Conservation (phyloP, 371 early-diverging fungal species). For the Coemansia sp. region DNA sequence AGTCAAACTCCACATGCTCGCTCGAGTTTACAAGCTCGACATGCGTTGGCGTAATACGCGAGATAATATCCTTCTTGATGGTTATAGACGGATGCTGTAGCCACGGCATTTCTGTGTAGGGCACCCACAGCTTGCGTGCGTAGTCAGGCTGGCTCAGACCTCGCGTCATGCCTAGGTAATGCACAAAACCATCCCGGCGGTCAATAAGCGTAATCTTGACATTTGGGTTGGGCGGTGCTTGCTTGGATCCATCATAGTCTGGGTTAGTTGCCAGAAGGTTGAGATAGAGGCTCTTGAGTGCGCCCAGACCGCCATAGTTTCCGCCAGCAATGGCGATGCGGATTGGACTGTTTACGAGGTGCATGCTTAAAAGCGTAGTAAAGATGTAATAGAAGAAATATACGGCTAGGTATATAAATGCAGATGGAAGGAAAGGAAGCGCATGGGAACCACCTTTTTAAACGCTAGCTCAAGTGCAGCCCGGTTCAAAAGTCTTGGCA, state of each 20-base stretch:
- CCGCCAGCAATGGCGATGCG: constrained; percentile 41
- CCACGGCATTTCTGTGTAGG: constrained; percentile 37
- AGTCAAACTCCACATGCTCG: constrained; percentile 56
- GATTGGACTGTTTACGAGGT: background rate
- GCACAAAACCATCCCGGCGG: constrained; percentile 40
- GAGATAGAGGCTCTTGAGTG: constrained; percentile 26
- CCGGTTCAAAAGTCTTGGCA: too few relatives aligned
- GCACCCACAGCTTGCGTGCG: constrained; percentile 54
- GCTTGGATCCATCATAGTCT: background rate
- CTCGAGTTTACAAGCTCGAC: constrained; percentile 43
- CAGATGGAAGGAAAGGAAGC: background rate
- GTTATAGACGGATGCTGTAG: constrained; percentile 28
- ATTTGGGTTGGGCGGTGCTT: background rate
- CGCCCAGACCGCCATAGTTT: constrained; percentile 44
- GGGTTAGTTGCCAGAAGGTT: constrained; percentile 14
- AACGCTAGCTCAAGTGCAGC: too few relatives aligned
- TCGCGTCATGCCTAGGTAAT: constrained; percentile 52
- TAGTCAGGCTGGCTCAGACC: constrained; percentile 53
- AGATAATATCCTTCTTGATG: constrained; percentile 10
- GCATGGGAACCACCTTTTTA: too few relatives aligned
- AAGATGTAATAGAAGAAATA: background rate
- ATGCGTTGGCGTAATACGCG: constrained; percentile 19
- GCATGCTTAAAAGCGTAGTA: background rate
- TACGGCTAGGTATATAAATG: background rate
- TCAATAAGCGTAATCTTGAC: constrained; percentile 46